phyloP scores from a whole-genome alignment of 768 basidiomycete species.

The Podaxis sp. region DNA sequence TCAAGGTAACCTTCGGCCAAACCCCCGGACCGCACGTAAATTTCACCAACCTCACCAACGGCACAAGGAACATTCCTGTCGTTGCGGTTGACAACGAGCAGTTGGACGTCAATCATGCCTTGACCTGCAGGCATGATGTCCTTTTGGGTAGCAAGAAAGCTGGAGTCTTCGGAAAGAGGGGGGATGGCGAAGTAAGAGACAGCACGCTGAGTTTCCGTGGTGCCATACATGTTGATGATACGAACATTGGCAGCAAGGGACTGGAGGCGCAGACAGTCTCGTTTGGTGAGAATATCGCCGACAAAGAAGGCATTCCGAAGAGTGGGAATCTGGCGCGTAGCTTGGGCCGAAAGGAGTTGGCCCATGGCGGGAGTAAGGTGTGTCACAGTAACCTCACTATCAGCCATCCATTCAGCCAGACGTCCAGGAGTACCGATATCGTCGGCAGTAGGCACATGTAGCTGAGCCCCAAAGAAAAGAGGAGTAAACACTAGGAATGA shows the following conservation, averaged over 20 bases:
- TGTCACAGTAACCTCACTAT: slow-evolving; percentile 87
- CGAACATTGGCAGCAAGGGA: slow-evolving; percentile 87
- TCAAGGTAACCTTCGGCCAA: slow-evolving; percentile 95
- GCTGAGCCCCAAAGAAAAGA: slow-evolving; percentile 92
- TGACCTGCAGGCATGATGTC: slow-evolving; percentile 97
- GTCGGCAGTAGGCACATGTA: slow-evolving; percentile 94
- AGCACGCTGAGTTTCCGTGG: slow-evolving; percentile 98
- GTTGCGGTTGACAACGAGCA: slow-evolving; percentile 90
- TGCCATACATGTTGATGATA: slow-evolving; percentile 99
- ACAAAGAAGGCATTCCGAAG: slow-evolving; percentile 95
- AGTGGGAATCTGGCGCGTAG: slow-evolving; percentile 84
- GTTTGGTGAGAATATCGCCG: slow-evolving; percentile 97
- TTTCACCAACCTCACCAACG: slow-evolving; percentile 96
- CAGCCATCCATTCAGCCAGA: slow-evolving; percentile 98
- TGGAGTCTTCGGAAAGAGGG: slow-evolving; percentile 76
- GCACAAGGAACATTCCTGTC: slow-evolving; percentile 86
- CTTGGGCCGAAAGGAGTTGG: slow-evolving; percentile 82
- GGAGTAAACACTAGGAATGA: slow-evolving; percentile 88
- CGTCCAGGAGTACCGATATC: slow-evolving; percentile 97
- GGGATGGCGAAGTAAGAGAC: slow-evolving; percentile 97
- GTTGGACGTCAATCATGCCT: slow-evolving; percentile 97
- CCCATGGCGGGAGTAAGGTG: slow-evolving; percentile 99
- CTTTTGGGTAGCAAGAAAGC: slow-evolving; percentile 92
- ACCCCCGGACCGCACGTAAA: slow-evolving; percentile 96
- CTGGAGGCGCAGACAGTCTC: slow-evolving; percentile 94